phyloP scores from a whole-genome alignment of 2,329 filamentous ascomycete genomes.

The Tolypocladium cylindrosporum region DNA sequence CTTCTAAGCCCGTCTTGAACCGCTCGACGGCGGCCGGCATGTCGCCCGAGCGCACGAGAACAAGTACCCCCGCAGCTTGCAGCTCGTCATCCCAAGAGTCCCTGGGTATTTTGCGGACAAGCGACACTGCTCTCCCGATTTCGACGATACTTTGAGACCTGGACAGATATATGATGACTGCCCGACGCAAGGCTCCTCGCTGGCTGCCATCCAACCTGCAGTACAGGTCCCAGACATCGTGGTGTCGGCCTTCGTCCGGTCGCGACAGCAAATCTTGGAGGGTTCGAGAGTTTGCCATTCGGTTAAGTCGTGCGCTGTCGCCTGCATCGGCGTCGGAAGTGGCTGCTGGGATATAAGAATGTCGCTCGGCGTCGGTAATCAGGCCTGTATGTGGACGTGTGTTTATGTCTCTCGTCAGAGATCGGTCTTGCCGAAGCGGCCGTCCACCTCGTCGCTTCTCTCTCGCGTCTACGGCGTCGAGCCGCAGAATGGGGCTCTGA shows the following conservation, averaged over 20 bases:
- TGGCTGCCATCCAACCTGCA: slow-evolving; percentile 21
- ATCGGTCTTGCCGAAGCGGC: background rate
- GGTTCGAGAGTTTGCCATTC: slow-evolving; percentile 1
- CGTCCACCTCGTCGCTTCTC: background rate
- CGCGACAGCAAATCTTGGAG: slow-evolving; percentile 14
- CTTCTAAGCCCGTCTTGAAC: slow-evolving; percentile 27
- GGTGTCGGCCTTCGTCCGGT: slow-evolving; percentile 18
- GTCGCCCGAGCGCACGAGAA: slow-evolving; percentile 31
- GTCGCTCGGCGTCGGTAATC: background rate
- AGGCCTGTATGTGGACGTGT: background rate
- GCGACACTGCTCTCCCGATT: slow-evolving; percentile 30
- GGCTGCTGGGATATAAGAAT: background rate
- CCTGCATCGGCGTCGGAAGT: background rate
- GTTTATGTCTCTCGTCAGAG: background rate
- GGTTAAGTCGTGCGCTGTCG: background rate
- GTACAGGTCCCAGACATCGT: slow-evolving; percentile 35
- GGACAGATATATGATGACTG: slow-evolving; percentile 31
- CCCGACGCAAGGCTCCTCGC: slow-evolving; percentile 15
- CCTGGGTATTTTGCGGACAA: slow-evolving; percentile 29
- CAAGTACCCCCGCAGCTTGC: slow-evolving; percentile 29
- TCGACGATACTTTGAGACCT: slow-evolving; percentile 32
- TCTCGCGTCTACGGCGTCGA: background rate
- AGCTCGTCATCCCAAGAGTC: slow-evolving; percentile 29
- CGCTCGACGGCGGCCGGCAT: slow-evolving; percentile 25
- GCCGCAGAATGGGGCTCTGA: background rate